Evolutionary conservation across 805 yeast species (phyloP).

Genomic region (Yarrowia porcina): DNA sequence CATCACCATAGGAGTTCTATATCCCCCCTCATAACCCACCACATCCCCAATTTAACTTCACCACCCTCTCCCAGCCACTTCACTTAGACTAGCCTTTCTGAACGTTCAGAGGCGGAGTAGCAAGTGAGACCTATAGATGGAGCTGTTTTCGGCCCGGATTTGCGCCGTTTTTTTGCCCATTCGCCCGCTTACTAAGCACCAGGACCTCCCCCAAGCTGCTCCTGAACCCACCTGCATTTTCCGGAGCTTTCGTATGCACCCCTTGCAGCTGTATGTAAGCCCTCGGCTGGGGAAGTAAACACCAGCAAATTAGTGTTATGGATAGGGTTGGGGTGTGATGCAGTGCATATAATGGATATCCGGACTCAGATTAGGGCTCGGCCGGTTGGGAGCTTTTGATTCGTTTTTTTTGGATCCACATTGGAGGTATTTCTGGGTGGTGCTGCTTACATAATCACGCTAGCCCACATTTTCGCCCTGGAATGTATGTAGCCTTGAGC

Average conservation of each 20-base stretch:
- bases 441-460: neutral
- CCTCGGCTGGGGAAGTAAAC: constrained; percentile 16
- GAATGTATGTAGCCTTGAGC: neutral
- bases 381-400: neutral
- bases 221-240: neutral
- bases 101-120: constrained; percentile 5
- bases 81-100: neutral
- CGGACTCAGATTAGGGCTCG: neutral
- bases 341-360: neutral
- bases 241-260: constrained; percentile 4
- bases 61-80: constrained; percentile 3
- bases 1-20: neutral
- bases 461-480: neutral
- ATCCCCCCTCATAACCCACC: too few relatives aligned
- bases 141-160: neutral
- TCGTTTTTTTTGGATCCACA: too few relatives aligned
- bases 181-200: neutral
- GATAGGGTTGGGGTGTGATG: neutral
- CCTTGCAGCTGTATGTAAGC: constrained; percentile 3
- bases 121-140: constrained; percentile 14
- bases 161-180: too few relatives aligned
- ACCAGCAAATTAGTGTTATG: neutral
- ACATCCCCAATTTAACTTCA: neutral
- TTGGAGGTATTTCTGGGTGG: too few relatives aligned
- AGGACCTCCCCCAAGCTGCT: too few relatives aligned